phyloP scores from a whole-genome alignment of 805 yeast genomes.

The Isabelozyma gotoi region DNA sequence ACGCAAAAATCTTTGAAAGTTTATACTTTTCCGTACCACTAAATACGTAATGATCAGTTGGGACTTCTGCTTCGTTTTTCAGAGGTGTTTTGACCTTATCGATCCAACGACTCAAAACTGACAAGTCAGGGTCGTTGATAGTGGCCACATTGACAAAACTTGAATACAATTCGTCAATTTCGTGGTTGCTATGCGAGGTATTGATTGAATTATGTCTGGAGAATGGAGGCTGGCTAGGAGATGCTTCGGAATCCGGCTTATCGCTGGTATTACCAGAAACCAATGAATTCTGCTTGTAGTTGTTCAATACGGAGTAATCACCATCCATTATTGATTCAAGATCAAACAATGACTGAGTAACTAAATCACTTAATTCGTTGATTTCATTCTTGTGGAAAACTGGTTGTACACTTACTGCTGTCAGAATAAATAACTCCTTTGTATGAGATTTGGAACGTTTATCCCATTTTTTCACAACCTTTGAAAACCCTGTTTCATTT shows the following conservation, averaged over 20 bases:
- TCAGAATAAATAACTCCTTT: conserved; percentile 83
- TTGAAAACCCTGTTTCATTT: conserved; percentile 93
- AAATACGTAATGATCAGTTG: conserved; percentile 7
- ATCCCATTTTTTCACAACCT: conserved; percentile 97
- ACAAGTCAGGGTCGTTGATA: conserved; percentile 38
- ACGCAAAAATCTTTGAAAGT: conserved; percentile 69
- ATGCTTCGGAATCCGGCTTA: conserved; percentile 9
- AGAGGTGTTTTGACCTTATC: conserved; percentile 32
- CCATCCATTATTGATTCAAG: conserved; percentile 60
- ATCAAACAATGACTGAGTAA: conserved; percentile 66
- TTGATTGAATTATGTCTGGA: conserved; percentile 15
- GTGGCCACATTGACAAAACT: conserved; percentile 61
- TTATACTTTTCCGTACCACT: conserved; percentile 18
- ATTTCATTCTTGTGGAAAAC: conserved; percentile 90
- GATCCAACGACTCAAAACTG: conserved; percentile 37
- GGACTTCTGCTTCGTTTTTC: conserved; percentile 1
- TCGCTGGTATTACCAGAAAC: not conserved
- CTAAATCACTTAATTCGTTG: conserved; percentile 77
- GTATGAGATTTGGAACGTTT: conserved; percentile 93
- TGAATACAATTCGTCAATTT: conserved; percentile 68
- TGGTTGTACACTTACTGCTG: conserved; percentile 96
- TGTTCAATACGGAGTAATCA: conserved; percentile 33
- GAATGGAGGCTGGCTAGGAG: conserved; percentile 7
- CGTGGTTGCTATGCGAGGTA: conserved; percentile 32
- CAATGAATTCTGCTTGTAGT: conserved; percentile 3